phyloP scores from a whole-genome alignment of 2,329 filamentous ascomycete genomes.

The Ophiostoma sp. region DNA sequence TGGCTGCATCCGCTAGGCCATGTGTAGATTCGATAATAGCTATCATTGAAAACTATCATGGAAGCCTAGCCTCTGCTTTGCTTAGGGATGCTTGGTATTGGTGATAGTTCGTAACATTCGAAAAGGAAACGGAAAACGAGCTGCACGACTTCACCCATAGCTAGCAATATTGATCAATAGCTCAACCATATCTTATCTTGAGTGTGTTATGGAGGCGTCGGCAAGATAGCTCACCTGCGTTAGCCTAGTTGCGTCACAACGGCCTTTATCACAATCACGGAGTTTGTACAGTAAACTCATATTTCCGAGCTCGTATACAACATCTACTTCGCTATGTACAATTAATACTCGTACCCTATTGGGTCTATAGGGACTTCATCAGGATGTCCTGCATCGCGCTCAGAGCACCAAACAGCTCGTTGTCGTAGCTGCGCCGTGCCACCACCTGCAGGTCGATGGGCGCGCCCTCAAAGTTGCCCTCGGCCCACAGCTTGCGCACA shows the following conservation, averaged over 20 bases:
- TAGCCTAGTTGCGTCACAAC: not conserved
- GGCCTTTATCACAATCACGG: not conserved
- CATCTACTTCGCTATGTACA: not conserved
- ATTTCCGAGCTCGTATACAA: not conserved
- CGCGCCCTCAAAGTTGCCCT: slow-evolving; percentile 14
- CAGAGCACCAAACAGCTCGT: slow-evolving; percentile 12
- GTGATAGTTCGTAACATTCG: not conserved
- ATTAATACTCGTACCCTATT: not conserved
- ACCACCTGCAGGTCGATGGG: slow-evolving; percentile 14
- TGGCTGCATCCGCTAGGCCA: not conserved
- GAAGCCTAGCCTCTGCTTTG: not conserved
- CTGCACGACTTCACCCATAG: not conserved
- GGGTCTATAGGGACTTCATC: not conserved
- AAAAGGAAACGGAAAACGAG: not conserved
- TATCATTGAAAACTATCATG: too few species aligned
- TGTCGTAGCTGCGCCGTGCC: slow-evolving; percentile 15
- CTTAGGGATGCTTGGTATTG: not conserved
- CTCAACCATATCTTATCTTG: slow-evolving; percentile 1
- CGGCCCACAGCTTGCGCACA: slow-evolving; percentile 11
- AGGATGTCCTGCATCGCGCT: not conserved
- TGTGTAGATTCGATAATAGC: too few species aligned
- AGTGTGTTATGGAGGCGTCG: not conserved
- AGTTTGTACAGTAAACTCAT: not conserved
- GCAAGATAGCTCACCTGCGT: not conserved
- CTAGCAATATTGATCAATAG: not conserved